Conservation (phyloP, 1,284 basidiomycete species). For the Afroboletus lepidellus region DNA sequence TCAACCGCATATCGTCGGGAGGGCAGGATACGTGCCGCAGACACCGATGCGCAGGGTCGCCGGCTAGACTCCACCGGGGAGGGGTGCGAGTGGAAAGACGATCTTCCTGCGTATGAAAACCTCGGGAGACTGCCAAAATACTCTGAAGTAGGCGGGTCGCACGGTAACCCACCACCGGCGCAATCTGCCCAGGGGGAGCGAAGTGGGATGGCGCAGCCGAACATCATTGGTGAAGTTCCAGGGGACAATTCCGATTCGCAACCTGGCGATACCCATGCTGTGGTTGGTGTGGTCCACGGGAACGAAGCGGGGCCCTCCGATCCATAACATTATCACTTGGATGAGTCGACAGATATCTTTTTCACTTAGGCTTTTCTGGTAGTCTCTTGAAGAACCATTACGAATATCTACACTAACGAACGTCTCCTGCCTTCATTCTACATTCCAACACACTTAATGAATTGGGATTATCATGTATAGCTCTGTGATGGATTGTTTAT, state of each 20-base stretch:
- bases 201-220: not conserved
- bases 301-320: not conserved
- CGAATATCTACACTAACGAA: not conserved
- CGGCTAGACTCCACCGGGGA: constrained; percentile 28
- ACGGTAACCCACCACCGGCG: not conserved
- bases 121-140: constrained; percentile 47
- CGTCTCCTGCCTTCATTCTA: not conserved
- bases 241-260: not conserved
- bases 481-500: no score
- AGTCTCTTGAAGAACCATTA: not conserved
- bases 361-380: not conserved
- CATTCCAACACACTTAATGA: not conserved
- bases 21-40: constrained; percentile 31
- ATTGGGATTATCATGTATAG: not conserved
- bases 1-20: constrained; percentile 19
- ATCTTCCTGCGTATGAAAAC: constrained; percentile 45
- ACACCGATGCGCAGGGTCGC: constrained; percentile 41
- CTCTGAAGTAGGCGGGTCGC: constrained; percentile 22
- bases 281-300: not conserved
- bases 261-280: not conserved
- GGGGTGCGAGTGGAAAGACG: constrained; percentile 40
- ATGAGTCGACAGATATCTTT: constrained; percentile 7
- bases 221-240: not conserved
- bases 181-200: constrained; percentile 5
- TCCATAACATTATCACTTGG: not conserved